Base-by-base conservation (phyloP, 371 early-diverging fungal genomes). In the Lichtheimia ramosa region DNA sequence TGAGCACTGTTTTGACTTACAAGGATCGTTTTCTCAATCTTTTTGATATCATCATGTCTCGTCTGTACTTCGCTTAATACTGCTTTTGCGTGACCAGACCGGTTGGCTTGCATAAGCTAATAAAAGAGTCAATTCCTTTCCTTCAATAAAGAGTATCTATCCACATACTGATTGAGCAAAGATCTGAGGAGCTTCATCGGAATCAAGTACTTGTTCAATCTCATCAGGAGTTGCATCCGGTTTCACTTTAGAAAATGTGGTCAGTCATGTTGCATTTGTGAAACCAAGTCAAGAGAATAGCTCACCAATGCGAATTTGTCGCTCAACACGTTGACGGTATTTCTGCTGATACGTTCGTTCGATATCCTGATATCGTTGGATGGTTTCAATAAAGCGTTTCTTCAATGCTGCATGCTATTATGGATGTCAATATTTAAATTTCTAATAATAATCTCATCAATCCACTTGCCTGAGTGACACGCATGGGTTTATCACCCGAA, bases 201-300 rank as follows among this genome's bases (percentile, higher is more conserved):
- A 86, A 54, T 89, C 87, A 51, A 92, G 70, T 50, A 88, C 90
- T 51, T 86, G 76, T 25, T 89, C 88, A 58, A 95, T 81, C 63
- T 95, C 96, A 23, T 89, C 87, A n/a, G 84, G 79, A 0, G 89
- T 87, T 0, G 94, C 94, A 63, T 89, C 86, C 21, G 94, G 95
- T 56, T 90, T 89, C 23, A 94, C 95, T 88, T 62, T 41, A 24
- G 39, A n/a, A n/a, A 50, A 46, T 41, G 40, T 18, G 16, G 10
- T 27, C 34, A 34, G 34, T 8, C 5, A 34, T 34, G 2, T 4
- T 34, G 34, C 34, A 34, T 34, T 10, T 34, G 34, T 34, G 34
- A 34, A 34, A 34, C 34, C 5, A 2, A 34, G 27, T 14, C n/a
- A 48, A 28, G 16, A 41, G n/a, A 52, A 41, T 25, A 34, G 43